Percentiles rank a stretch among this genome's conserved stretches.
These are phyloP conservation scores for Bruguiera hainesii DNA, from an alignment of 441 rosid genomes.

Conservation along the genomic window DNA sequence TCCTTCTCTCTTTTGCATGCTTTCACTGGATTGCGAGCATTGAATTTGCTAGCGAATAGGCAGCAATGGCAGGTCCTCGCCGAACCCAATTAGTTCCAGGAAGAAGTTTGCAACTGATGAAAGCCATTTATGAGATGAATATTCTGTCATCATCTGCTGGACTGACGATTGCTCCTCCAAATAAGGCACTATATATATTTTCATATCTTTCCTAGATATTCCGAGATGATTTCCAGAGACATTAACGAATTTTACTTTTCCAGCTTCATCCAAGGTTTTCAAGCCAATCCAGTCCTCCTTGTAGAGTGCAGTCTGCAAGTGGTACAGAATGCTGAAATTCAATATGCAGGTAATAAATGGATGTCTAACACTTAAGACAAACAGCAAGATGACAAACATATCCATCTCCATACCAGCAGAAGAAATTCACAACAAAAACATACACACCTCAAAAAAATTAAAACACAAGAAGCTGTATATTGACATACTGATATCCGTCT, in stretches of 20 bases:
- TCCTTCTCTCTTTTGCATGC: too few species aligned
- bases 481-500: too few species aligned
- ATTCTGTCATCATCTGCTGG: constrained; percentile 14
- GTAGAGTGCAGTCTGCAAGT: constrained; percentile 60
- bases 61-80: constrained; percentile 33
- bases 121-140: constrained; percentile 36
- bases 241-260: constrained; percentile 63
- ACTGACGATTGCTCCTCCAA: constrained; percentile 40
- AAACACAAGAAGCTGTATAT: too few species aligned
- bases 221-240: constrained; percentile 58
- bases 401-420: too few species aligned
- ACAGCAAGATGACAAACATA: too few species aligned
- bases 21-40: background rate
- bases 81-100: constrained; percentile 28
- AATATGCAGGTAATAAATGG: background rate
- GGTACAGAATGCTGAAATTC: background rate
- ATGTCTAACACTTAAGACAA: too few species aligned
- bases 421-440: too few species aligned
- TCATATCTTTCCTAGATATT: constrained; percentile 50
- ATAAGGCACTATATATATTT: constrained; percentile 63
- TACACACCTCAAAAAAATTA: too few species aligned
- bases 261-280: constrained; percentile 71
- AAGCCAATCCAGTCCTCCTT: constrained; percentile 85
- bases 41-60: constrained; percentile 8
- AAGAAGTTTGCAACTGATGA: constrained; percentile 30